These are phyloP conservation scores for Sporothrix brasiliensis DNA, from an alignment of 2,329 filamentous ascomycete species.

Conservation along the genomic window DNA sequence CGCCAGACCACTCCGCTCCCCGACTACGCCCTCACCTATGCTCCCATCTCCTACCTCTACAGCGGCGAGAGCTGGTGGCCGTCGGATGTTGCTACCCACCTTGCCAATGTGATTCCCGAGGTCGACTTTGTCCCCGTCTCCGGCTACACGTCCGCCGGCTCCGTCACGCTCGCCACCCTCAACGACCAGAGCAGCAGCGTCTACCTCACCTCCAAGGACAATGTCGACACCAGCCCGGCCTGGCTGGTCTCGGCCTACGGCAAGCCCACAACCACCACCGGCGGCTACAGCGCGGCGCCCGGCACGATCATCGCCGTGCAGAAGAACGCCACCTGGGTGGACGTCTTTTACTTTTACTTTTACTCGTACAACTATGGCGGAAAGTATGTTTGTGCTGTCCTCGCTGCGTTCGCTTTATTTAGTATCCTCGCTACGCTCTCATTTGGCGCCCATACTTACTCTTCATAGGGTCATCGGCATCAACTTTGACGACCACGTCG, in stretches of 20 bases:
- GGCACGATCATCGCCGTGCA: conserved; percentile 37
- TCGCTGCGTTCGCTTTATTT: not conserved
- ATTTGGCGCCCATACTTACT: not conserved
- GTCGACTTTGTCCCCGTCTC: conserved; percentile 27
- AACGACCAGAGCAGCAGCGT: conserved; percentile 28
- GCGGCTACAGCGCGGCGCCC: conserved; percentile 36
- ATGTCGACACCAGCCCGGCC: conserved; percentile 31
- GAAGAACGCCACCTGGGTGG: conserved; percentile 36
- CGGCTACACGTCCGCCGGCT: conserved; percentile 30
- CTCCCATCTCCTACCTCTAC: conserved; percentile 36
- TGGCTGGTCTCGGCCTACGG: conserved; percentile 36
- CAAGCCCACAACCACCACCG: conserved; percentile 26
- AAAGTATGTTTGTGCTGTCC: conserved; percentile 23
- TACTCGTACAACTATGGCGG: conserved; percentile 37
- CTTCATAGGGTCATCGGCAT: conserved; percentile 35
- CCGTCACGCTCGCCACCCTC: conserved; percentile 35
- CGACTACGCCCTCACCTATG: conserved; percentile 35
- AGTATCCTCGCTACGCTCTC: not conserved
- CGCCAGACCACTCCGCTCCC: conserved; percentile 33
- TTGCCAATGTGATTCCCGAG: conserved; percentile 36
- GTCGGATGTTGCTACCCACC: conserved; percentile 36
- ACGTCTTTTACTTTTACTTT: conserved; percentile 38
- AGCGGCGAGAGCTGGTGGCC: conserved; percentile 36
- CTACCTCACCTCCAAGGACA: conserved; percentile 36
- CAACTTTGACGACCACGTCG: conserved; percentile 38